These are phyloP conservation scores for Ceratobasidium sp. DNA, from an alignment of 1,284 basidiomycete species.

Conservation along the genomic window DNA sequence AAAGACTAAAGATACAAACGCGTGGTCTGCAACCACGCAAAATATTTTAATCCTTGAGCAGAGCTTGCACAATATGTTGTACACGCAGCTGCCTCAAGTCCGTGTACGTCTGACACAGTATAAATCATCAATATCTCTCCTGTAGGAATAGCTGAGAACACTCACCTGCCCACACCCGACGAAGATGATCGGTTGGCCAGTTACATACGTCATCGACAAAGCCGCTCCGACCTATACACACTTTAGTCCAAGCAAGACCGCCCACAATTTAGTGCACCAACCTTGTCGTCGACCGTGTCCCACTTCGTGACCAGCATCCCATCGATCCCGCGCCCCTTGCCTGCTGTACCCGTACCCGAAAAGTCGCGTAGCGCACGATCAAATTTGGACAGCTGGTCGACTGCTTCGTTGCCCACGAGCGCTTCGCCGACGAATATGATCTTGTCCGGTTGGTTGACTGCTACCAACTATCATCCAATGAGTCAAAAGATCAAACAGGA, in stretches of 20 bases:
- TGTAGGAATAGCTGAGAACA: conserved; percentile 46
- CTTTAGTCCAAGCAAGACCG: conserved; percentile 15
- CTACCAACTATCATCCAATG: conserved; percentile 70
- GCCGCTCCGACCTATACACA: conserved; percentile 85
- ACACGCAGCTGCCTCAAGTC: conserved; percentile 90
- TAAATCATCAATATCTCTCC: conserved; percentile 7
- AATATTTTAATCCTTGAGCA: conserved; percentile 71
- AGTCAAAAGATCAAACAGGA: conserved; percentile 16
- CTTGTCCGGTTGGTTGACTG: conserved; percentile 93
- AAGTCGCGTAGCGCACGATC: conserved; percentile 92
- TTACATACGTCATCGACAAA: conserved; percentile 96
- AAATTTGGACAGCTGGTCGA: conserved; percentile 94
- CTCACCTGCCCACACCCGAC: conserved; percentile 94
- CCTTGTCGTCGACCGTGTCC: conserved; percentile 96
- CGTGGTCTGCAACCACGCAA: not conserved
- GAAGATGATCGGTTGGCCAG: conserved; percentile 95
- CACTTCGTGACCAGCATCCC: conserved; percentile 98
- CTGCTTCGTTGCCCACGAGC: conserved; percentile 95
- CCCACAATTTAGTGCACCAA: conserved; percentile 52
- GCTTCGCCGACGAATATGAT: conserved; percentile 97
- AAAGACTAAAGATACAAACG: not conserved
- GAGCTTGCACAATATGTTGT: conserved; percentile 91
- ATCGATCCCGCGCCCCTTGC: conserved; percentile 88
- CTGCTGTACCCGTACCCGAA: conserved; percentile 66
- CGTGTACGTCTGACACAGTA: conserved; percentile 83